These are phyloP conservation scores for Hymenoscyphus fraxineus DNA, from an alignment of 2,329 filamentous ascomycete genomes.

Conservation along the genomic window DNA sequence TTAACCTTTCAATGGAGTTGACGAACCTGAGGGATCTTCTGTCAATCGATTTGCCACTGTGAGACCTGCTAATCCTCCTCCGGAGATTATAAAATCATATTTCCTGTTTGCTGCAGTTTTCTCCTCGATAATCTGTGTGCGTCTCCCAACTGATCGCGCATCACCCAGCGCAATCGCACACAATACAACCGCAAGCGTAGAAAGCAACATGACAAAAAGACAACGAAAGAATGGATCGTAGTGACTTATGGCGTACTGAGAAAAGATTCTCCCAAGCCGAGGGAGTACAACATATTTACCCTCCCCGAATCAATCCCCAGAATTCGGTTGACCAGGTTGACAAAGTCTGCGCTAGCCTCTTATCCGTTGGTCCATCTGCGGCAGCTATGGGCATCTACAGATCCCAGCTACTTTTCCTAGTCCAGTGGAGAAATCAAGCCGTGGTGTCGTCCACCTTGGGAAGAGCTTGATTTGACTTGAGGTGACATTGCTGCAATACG, in stretches of 20 bases:
- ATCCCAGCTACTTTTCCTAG: not conserved
- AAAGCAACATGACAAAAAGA: not conserved
- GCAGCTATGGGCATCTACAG: not conserved
- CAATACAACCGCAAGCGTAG: not conserved
- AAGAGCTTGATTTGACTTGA: not conserved
- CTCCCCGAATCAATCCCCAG: not conserved
- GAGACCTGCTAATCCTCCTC: conserved; percentile 23
- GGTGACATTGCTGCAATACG: no score
- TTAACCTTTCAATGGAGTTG: conserved; percentile 20
- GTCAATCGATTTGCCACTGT: conserved; percentile 21
- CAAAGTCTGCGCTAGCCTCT: not conserved
- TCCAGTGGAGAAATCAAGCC: not conserved
- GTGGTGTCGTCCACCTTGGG: not conserved
- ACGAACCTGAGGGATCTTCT: conserved; percentile 27
- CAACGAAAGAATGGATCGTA: not conserved
- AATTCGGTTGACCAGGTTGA: conserved; percentile 1
- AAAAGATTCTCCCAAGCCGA: not conserved
- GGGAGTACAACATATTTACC: not conserved
- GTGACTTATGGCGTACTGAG: not conserved
- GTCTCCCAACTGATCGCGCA: conserved; percentile 26
- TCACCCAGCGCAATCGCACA: conserved; percentile 3
- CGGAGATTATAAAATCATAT: conserved; percentile 36
- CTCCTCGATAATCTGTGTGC: conserved; percentile 12
- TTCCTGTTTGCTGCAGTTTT: conserved; percentile 7
- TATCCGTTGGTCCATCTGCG: not conserved